phyloP scores from a whole-genome alignment of 2,329 filamentous ascomycete species.

The Curvularia verruculosa region DNA sequence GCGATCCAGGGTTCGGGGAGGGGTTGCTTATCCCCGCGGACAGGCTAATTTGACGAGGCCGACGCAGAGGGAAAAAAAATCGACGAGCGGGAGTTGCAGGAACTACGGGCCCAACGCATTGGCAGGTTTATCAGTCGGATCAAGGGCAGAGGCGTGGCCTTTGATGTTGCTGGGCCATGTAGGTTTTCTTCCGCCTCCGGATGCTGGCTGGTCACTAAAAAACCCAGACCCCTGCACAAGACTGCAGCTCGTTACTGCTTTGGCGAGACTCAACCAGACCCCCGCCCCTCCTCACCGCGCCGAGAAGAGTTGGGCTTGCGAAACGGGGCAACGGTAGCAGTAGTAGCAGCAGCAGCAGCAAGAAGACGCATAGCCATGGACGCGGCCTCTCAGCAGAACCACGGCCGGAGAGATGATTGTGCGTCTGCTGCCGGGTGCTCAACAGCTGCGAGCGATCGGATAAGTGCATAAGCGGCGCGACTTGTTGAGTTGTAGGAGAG shows the following conservation, averaged over 20 bases:
- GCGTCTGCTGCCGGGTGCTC: constrained; percentile 10
- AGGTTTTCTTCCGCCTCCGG: constrained; percentile 40
- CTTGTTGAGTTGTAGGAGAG: constrained; percentile 16
- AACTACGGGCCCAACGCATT: constrained; percentile 40
- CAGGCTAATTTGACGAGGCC: constrained; percentile 13
- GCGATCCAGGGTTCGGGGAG: constrained; percentile 23
- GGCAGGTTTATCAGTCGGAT: constrained; percentile 39
- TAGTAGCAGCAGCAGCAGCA: neutral
- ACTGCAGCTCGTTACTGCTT: constrained; percentile 31
- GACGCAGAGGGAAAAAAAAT: constrained; percentile 12
- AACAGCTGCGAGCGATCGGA: constrained; percentile 21
- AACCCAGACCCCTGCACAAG: constrained; percentile 34
- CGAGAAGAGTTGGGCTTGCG: constrained; percentile 28
- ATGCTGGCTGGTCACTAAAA: constrained; percentile 34
- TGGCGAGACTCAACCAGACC: constrained; percentile 31
- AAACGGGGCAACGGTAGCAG: too few relatives aligned
- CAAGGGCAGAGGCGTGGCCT: constrained; percentile 25
- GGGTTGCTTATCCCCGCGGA: constrained; percentile 16
- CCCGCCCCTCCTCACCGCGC: constrained; percentile 31
- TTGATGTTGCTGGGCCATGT: constrained; percentile 32
- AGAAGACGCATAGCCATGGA: too few relatives aligned
- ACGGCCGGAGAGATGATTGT: too few relatives aligned
- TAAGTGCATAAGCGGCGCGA: neutral
- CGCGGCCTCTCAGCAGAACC: too few relatives aligned
- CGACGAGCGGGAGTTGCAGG: constrained; percentile 27